Conservation (phyloP, 371 early-diverging fungal genomes). For the Sporodiniella umbellata region DNA sequence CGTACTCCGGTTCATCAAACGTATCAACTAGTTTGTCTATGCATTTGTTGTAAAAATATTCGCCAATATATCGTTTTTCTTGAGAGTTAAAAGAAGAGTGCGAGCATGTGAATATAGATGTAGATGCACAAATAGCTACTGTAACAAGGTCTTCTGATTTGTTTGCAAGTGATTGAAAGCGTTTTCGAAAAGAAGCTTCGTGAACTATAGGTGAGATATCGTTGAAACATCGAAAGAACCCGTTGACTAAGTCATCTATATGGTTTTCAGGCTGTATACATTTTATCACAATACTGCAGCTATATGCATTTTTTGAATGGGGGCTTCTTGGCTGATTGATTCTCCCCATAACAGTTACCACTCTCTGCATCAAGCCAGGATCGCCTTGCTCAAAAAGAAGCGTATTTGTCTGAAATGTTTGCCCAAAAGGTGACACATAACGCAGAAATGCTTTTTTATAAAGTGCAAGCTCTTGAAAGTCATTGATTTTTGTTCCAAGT, state of each 20-base stretch:
- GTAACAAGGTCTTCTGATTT: constrained; percentile 6
- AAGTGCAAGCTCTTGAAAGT: not conserved
- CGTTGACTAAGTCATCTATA: not conserved
- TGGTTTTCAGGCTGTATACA: not conserved
- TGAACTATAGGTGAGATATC: not conserved
- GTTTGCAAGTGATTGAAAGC: not conserved
- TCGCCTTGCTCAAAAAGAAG: not conserved
- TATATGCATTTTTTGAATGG: not conserved
- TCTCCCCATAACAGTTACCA: not conserved
- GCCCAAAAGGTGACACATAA: constrained; percentile 10
- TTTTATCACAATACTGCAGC: not conserved
- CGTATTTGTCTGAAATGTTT: not conserved
- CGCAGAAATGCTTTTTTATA: constrained; percentile 2
- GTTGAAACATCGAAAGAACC: constrained; percentile 1
- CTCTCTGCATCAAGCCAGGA: not conserved
- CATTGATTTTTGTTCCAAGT: not conserved
- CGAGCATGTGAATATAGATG: not conserved
- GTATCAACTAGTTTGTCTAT: constrained; percentile 8
- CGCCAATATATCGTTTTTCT: constrained; percentile 14
- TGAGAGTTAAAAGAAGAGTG: constrained; percentile 6
- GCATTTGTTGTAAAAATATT: constrained; percentile 8
- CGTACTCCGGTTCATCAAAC: constrained; percentile 14
- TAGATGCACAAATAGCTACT: constrained; percentile 4
- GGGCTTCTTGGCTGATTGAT: not conserved
- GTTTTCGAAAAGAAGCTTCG: constrained; percentile 1